These are phyloP conservation scores for Diplodia scrobiculata DNA, from an alignment of 2,329 filamentous ascomycete species.

Conservation along the genomic window DNA sequence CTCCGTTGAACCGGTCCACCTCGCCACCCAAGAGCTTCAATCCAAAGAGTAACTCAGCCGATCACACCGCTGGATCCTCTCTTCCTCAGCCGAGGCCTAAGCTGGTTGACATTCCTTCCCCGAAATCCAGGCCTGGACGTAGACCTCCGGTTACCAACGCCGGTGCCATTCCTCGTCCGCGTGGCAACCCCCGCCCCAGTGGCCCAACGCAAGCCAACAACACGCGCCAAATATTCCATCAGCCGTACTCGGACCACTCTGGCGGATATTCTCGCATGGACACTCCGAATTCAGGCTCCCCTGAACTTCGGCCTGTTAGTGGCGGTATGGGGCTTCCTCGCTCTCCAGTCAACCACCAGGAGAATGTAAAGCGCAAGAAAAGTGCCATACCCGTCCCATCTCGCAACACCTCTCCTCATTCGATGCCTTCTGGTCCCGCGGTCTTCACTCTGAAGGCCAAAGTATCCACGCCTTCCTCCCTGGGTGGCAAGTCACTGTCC, in stretches of 20 bases:
- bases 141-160: slow-evolving; percentile 9
- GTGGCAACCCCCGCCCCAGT: neutral
- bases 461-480: slow-evolving; percentile 1
- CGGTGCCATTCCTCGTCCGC: slow-evolving; percentile 17
- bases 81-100: slow-evolving; percentile 10
- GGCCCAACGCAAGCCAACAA: neutral
- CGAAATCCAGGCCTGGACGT: slow-evolving; percentile 4
- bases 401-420: neutral
- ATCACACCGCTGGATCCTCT: neutral
- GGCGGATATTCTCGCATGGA: slow-evolving; percentile 15
- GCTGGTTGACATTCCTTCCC: slow-evolving; percentile 15
- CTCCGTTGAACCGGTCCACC: neutral
- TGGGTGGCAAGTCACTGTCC: slow-evolving; percentile 16
- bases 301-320: neutral
- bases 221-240: neutral
- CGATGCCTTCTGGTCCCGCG: neutral
- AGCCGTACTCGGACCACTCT: neutral
- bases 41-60: neutral
- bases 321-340: neutral
- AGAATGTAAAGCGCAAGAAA: slow-evolving; percentile 12
- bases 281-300: neutral
- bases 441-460: slow-evolving; percentile 3
- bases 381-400: slow-evolving; percentile 19
- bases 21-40: neutral
- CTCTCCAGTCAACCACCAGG: neutral